Evolutionary conservation across 1,284 basidiomycete species (phyloP).

Genomic region (Cutaneotrichosporon mucoides): DNA sequence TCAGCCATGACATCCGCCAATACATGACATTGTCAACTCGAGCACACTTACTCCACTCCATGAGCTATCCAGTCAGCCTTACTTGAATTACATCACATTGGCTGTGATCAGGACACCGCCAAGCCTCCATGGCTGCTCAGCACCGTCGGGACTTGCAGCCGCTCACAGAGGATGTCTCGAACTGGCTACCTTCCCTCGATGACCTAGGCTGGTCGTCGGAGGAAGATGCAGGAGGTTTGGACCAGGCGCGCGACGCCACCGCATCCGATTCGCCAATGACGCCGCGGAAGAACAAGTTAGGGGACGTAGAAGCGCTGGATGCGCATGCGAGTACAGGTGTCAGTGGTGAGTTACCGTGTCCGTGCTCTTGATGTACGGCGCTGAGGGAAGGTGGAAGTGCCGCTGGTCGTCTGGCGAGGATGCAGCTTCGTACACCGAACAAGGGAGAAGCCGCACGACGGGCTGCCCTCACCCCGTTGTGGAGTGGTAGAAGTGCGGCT

Average conservation of each 20-base stretch:
- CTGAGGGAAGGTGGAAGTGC: background rate
- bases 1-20: too few relatives aligned
- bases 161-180: background rate
- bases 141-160: background rate
- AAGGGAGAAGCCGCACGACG: background rate
- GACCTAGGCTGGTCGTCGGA: conserved; percentile 1
- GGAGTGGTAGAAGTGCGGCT: background rate
- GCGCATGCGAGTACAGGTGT: background rate
- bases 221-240: background rate
- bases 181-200: background rate
- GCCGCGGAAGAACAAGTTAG: background rate
- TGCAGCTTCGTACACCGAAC: background rate
- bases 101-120: background rate
- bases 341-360: too few relatives aligned
- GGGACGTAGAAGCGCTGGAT: too few relatives aligned
- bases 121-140: too few relatives aligned
- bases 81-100: too few relatives aligned
- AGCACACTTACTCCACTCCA: too few relatives aligned
- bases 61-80: too few relatives aligned
- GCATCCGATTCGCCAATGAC: background rate
- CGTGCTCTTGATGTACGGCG: background rate
- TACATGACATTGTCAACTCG: too few relatives aligned
- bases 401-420: background rate
- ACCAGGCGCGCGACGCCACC: background rate
- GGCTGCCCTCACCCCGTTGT: background rate